Conservation (phyloP, 169 alveolate genomes). For the Hepatocystis sp. region DNA sequence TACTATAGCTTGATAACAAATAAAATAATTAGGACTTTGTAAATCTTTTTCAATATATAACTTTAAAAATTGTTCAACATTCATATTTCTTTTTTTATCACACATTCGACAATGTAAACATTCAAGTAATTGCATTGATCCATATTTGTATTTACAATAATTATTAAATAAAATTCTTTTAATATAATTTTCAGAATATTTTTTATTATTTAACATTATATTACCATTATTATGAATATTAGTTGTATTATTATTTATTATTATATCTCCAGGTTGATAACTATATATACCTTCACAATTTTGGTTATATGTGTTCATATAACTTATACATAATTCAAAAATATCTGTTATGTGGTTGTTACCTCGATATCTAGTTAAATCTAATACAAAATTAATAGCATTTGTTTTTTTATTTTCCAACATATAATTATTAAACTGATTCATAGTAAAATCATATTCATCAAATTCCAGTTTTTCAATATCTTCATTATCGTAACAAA, state of each 20-base stretch:
- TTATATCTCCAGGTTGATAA: too few relatives aligned
- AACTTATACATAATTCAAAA: constrained; percentile 29
- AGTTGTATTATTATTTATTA: too few relatives aligned
- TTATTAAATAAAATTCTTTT: constrained; percentile 24
- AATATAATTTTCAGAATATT: background rate
- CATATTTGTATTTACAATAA: constrained; percentile 67
- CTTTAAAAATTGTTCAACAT: constrained; percentile 57
- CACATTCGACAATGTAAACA: constrained; percentile 46
- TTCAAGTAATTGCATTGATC: constrained; percentile 39
- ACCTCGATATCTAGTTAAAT: constrained; percentile 63
- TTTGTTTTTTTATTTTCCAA: constrained; percentile 54
- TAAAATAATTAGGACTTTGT: constrained; percentile 40
- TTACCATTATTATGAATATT: background rate
- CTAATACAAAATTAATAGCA: constrained; percentile 46
- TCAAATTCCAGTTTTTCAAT: constrained; percentile 40
- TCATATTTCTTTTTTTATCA: constrained; percentile 72
- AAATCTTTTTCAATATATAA: constrained; percentile 57
- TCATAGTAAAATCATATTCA: constrained; percentile 60
- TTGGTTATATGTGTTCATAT: constrained; percentile 54
- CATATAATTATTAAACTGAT: constrained; percentile 44
- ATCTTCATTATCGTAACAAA: constrained; percentile 62
- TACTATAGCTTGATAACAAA: constrained; percentile 63
- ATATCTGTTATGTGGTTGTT: constrained; percentile 48
- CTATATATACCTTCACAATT: constrained; percentile 24
- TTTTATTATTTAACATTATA: background rate